phyloP scores from a whole-genome alignment of 306 rosid genomes.

The Trichosanthes cucumerina region DNA sequence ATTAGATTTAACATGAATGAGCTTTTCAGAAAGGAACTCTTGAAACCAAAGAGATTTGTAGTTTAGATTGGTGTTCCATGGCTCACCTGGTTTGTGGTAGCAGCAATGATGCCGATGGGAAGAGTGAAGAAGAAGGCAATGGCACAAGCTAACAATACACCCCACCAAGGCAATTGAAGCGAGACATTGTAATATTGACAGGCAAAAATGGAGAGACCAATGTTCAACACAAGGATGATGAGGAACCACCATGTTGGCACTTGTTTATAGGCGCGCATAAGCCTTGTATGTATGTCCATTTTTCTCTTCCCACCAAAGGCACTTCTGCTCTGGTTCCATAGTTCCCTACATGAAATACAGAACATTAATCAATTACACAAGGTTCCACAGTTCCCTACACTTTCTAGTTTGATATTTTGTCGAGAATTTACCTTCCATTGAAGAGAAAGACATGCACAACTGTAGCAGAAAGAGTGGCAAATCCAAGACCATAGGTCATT shows the following conservation, averaged over 20 bases:
- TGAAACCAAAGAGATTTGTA: neutral
- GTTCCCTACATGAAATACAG: constrained; percentile 27
- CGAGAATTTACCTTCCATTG: constrained; percentile 44
- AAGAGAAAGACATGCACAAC: constrained; percentile 63
- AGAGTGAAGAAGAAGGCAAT: constrained; percentile 53
- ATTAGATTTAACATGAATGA: neutral
- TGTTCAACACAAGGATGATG: constrained; percentile 41
- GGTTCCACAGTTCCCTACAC: neutral
- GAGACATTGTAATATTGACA: constrained; percentile 41
- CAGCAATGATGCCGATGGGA: constrained; percentile 59
- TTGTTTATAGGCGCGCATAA: constrained; percentile 51
- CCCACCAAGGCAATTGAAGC: constrained; percentile 93
- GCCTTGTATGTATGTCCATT: constrained; percentile 56
- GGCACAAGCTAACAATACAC: constrained; percentile 60
- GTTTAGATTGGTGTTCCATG: neutral
- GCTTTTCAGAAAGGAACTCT: too few species aligned
- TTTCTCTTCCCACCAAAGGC: constrained; percentile 36
- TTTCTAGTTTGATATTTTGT: neutral
- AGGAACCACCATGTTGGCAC: constrained; percentile 72
- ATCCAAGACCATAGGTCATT: constrained; percentile 67
- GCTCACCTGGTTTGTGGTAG: constrained; percentile 78
- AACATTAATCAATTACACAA: neutral
- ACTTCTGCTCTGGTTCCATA: constrained; percentile 36
- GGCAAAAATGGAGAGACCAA: constrained; percentile 44
- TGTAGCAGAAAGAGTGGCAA: constrained; percentile 68